Percentiles rank a stretch among this genome's conserved stretches.
Conservation (phyloP, 129 eudicot genomes). For the Heracleum sosnowskyi region DNA sequence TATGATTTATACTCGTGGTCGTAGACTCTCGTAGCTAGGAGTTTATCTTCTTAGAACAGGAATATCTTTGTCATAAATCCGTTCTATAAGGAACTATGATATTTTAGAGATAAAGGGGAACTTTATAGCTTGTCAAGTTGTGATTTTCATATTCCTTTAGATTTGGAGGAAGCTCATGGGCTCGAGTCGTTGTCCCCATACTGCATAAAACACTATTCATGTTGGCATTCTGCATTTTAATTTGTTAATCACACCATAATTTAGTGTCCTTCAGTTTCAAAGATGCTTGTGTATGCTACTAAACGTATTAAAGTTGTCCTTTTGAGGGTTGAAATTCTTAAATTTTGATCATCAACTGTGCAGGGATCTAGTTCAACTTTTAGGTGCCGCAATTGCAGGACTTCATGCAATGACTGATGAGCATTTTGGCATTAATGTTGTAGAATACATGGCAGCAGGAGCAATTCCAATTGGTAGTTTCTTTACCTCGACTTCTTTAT, state of each 20-base stretch:
- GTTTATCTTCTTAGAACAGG: background rate
- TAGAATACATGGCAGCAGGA: slow-evolving; percentile 95
- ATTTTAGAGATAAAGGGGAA: background rate
- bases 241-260: background rate
- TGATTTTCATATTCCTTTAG: background rate
- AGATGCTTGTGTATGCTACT: background rate
- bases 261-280: background rate
- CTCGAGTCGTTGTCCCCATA: background rate
- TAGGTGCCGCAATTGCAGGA: slow-evolving; percentile 82
- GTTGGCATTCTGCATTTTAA: background rate
- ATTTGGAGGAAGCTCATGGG: background rate
- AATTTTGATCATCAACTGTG: background rate
- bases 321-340: background rate
- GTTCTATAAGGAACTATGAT: background rate
- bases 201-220: background rate
- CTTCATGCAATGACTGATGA: slow-evolving; percentile 94
- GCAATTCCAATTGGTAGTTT: slow-evolving; percentile 85
- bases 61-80: background rate
- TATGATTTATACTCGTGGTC: background rate
- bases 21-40: background rate
- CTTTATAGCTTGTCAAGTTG: background rate
- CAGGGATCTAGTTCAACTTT: slow-evolving; percentile 77
- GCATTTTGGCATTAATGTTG: slow-evolving; percentile 93
- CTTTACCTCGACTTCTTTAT: background rate
- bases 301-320: background rate